These are phyloP conservation scores for Barnettozyma vustinii DNA, from an alignment of 805 yeast species.

Conservation along the genomic window DNA sequence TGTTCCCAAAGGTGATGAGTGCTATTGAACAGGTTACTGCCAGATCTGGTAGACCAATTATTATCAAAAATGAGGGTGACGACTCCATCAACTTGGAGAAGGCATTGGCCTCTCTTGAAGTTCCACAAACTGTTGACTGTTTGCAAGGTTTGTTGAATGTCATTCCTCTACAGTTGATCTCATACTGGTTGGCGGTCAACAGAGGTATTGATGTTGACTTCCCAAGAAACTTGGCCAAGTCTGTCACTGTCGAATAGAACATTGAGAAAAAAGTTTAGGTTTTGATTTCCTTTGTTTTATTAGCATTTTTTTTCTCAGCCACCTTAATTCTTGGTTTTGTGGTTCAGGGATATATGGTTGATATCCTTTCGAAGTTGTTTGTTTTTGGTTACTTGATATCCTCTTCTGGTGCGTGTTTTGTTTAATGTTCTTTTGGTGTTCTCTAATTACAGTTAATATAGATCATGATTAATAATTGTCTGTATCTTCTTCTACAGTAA, in stretches of 20 bases:
- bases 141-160: slow-evolving; percentile 94
- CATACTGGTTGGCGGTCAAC: slow-evolving; percentile 94
- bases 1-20: slow-evolving; percentile 92
- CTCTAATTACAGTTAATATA: neutral
- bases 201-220: slow-evolving; percentile 96
- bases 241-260: slow-evolving; percentile 88
- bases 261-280: neutral
- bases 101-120: slow-evolving; percentile 70
- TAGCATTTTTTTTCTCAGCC: neutral
- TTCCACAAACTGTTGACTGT: slow-evolving; percentile 95
- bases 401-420: neutral
- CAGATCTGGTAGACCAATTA: slow-evolving; percentile 94
- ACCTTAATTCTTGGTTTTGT: neutral
- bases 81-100: slow-evolving; percentile 51
- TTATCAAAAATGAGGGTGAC: slow-evolving; percentile 82
- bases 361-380: neutral
- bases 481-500: too few species aligned
- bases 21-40: slow-evolving; percentile 97
- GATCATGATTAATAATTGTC: neutral
- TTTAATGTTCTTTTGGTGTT: neutral
- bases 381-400: neutral
- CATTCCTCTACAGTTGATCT: slow-evolving; percentile 90
- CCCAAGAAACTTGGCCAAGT: slow-evolving; percentile 97
- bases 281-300: neutral
- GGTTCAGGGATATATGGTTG: neutral